Conservation (phyloP, 495 filamentous ascomycete genomes). For the Xylaria intraflava region DNA sequence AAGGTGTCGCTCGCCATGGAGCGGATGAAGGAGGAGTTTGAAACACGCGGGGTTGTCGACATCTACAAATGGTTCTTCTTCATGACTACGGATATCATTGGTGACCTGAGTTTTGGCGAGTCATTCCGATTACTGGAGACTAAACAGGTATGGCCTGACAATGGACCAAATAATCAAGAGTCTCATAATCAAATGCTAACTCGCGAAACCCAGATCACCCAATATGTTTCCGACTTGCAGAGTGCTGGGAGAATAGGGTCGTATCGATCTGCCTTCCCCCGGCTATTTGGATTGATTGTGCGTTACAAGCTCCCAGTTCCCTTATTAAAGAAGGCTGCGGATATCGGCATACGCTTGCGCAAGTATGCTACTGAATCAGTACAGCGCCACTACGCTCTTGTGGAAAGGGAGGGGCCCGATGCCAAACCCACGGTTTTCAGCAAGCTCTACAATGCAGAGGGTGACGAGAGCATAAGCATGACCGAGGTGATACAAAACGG, state of each 20-base stretch:
- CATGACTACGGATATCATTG: conserved; percentile 50
- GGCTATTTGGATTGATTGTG: conserved; percentile 13
- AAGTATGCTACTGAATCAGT: conserved; percentile 33
- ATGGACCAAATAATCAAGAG: neutral
- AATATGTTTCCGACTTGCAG: conserved; percentile 38
- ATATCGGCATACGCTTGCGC: neutral
- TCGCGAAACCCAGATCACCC: conserved; percentile 25
- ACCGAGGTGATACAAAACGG: conserved; percentile 40
- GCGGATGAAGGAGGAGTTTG: conserved; percentile 30
- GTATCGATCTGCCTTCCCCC: conserved; percentile 33
- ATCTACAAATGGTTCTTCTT: conserved; percentile 52
- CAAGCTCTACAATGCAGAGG: conserved; percentile 36
- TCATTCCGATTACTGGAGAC: conserved; percentile 48
- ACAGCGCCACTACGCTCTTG: conserved; percentile 30
- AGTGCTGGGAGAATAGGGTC: conserved; percentile 20
- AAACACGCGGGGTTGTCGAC: conserved; percentile 30
- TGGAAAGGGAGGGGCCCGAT: conserved; percentile 32
- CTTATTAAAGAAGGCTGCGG: neutral
- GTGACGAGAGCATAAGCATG: conserved; percentile 29
- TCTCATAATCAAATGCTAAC: conserved; percentile 2
- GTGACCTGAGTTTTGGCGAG: conserved; percentile 49
- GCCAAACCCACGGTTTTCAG: conserved; percentile 42
- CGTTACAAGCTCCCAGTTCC: conserved; percentile 6
- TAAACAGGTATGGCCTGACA: conserved; percentile 37
- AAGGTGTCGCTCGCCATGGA: conserved; percentile 38